Evolutionary conservation across 495 filamentous ascomycete genomes (phyloP), one percentile per base, ranked within the genome.

Genomic region (Penicillium steckii): DNA sequence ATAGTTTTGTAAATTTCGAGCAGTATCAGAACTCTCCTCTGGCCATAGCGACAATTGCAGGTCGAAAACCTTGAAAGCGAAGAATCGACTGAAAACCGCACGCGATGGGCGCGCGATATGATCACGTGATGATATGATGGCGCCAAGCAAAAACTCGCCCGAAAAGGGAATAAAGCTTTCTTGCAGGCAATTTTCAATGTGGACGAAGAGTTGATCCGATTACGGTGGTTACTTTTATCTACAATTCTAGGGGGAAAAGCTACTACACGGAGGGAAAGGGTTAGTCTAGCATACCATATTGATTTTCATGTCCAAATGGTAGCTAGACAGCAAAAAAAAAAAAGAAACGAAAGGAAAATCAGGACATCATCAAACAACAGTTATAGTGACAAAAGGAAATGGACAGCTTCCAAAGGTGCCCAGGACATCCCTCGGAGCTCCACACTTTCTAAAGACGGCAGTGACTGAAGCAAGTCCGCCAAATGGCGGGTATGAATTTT

Each of bases 221-320:
- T 29, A 29, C 12, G 27, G 27, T 29, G 27, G 12, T 29, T 12
- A 29, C 27, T 8, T 19, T 23, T 17, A 7, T 1, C 18, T 41
- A 41, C 21, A 24, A n/a, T 23, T 9, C 15, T 38, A 38, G 13
- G 18, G 12, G 38, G 12, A 41, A 10, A 41, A 0, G 38, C 17
- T 41, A 21, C 38, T 23, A 41, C 38, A 9, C 2, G 38, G 4
- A 0, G 18, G 30, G 29, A 5, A 4, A 24, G 30, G 3, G 21
- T 18, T 46, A 42, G 48, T 46, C 57, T 58, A 65, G 62, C 46
- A 58, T 59, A 65, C 59, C 64, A 62, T 60, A 22, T 65, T 65
- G 53, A 65, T 70, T 69, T 63, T 67, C 61, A 63, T 72, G 52
- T 59, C 60, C 59, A 72, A 67, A 53, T 46, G 60, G 61, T 30